Percentiles rank a stretch among this genome's conserved stretches.
Evolutionary conservation across 768 basidiomycete species (phyloP).

Genomic region (Termitomyces sp.): DNA sequence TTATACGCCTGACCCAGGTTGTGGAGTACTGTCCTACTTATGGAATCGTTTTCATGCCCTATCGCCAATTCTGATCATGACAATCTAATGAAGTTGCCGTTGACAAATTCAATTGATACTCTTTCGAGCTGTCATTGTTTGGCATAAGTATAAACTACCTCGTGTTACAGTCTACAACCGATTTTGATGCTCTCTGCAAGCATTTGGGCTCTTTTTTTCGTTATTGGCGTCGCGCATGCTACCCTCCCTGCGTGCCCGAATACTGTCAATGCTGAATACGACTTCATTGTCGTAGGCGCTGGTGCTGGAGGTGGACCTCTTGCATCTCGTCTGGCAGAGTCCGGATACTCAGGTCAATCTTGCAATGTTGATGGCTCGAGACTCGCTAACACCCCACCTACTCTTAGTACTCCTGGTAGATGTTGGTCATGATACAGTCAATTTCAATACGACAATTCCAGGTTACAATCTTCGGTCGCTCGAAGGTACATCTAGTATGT

Average conservation of each 20-base stretch:
- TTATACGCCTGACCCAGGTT: no score
- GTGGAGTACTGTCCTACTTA: no score
- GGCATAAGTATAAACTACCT: no score
- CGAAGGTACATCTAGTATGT: conserved; percentile 17
- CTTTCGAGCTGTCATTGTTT: no score
- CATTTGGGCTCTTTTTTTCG: background rate
- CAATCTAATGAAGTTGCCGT: no score
- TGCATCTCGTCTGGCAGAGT: conserved; percentile 18
- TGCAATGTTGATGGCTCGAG: background rate
- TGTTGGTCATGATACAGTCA: conserved; percentile 20
- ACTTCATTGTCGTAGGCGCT: conserved; percentile 22
- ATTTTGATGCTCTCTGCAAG: background rate
- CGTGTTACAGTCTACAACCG: no score
- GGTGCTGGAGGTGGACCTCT: conserved; percentile 22
- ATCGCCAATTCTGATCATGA: no score
- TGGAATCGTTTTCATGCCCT: no score
- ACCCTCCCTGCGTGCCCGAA: conserved; percentile 10
- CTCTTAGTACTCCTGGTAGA: conserved; percentile 23
- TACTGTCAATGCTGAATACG: conserved; percentile 12
- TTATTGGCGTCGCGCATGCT: background rate
- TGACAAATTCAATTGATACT: no score
- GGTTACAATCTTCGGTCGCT: conserved; percentile 17
- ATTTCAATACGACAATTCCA: conserved; percentile 23
- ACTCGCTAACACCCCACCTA: background rate
- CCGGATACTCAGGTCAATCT: conserved; percentile 18